Evolutionary conservation across 2,329 filamentous ascomycete genomes (phyloP), one percentile per base, ranked within the genome.

Genomic region (Ceratocystis ficicola): DNA sequence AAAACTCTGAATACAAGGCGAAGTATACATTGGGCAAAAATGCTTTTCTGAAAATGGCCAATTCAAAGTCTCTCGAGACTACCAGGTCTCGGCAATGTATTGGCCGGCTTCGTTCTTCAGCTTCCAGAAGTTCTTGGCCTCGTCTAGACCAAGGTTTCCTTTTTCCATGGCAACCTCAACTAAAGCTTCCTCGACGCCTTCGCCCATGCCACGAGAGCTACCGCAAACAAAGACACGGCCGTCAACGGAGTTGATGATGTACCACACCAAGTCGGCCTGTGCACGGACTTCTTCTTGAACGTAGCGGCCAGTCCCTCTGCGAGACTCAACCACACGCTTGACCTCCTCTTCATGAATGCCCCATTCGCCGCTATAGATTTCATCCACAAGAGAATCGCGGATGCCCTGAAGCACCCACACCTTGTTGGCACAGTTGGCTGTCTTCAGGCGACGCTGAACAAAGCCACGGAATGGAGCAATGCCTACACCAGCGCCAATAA

Each of bases 401-500:
- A 96, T 86, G 48, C 92, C 92, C 77, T 96, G 92, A 57, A 96
- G 83, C 59, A 96, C 89, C 92, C 92, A 96, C 71, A 96, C 93
- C 78, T 96, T 96, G 80, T 96, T 96, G 69, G 90, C 91, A 73
- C 92, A 96, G 77, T 95, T 96, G 73, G 92, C 92, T 69, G 91
- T 94, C 81, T 93, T 93, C 66, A 96, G 81, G 12, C 92, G 84
- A 68, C 95, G 90, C 77, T 97, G 89, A 57, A 99, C 95, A 75
- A 99, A 99, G 67, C 94, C 94, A 62, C 94, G 86, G 86, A 99
- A 99, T 0, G 94, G 94, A 10, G 94, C 94, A 75, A 99, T 93
- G 69, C 94, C 94, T 25, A 99, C 94, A 65, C 94, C 94, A 3
- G 94, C 94, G 41, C 94, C 94, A 71, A 99, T 96, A 61, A 99